Conservation (phyloP, 1,139 yeast species). For the Scheffersomyces segobiensis region DNA sequence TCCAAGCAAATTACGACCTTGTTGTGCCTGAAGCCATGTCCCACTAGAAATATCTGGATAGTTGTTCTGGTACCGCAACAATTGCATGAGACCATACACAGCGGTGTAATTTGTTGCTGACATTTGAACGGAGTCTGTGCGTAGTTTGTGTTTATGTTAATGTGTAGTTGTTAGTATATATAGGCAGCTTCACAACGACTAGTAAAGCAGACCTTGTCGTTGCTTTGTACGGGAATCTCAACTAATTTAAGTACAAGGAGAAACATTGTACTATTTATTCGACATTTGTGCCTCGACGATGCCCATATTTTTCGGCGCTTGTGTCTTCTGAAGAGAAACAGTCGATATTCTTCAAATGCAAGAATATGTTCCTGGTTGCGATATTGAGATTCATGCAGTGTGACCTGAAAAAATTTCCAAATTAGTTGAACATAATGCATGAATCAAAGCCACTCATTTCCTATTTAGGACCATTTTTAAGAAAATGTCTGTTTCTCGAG, state of each 20-base stretch:
- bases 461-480: not conserved
- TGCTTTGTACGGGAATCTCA: not conserved
- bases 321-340: not conserved
- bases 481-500: not conserved
- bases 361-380: not conserved
- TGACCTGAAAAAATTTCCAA: not conserved
- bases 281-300: not conserved
- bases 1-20: constrained; percentile 25
- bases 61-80: constrained; percentile 16
- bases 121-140: not conserved
- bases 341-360: not conserved
- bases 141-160: not conserved
- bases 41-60: constrained; percentile 22
- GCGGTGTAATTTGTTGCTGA: constrained; percentile 6
- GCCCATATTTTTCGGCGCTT: not conserved
- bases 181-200: too few relatives aligned
- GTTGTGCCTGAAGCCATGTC: constrained; percentile 14
- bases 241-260: not conserved
- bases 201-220: not conserved
- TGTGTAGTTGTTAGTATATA: not conserved
- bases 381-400: not conserved
- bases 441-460: not conserved
- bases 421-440: not conserved
- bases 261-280: not conserved
- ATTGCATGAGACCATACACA: constrained; percentile 15